phyloP scores from a whole-genome alignment of 1,284 basidiomycete genomes.

The Trichosporon sp. region DNA sequence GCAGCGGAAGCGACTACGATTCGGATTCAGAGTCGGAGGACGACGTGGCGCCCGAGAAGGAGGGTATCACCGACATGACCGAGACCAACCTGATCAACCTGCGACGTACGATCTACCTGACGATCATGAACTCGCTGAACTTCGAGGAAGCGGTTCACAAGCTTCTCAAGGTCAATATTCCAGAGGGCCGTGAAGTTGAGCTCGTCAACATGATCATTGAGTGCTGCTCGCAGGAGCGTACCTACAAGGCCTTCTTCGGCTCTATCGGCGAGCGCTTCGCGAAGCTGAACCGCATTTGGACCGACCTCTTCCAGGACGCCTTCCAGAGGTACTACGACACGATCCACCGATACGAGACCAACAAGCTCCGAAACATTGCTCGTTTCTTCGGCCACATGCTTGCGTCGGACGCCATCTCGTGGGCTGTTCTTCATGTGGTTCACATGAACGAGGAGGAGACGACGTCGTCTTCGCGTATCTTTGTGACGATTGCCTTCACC shows the following conservation, averaged over 20 bases:
- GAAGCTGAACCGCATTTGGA: conserved; percentile 93
- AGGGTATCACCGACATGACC: conserved; percentile 91
- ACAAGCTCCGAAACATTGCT: conserved; percentile 93
- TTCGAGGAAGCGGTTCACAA: conserved; percentile 99
- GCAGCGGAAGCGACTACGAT: conserved; percentile 70
- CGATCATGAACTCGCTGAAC: conserved; percentile 97
- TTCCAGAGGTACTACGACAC: conserved; percentile 92
- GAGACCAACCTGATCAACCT: conserved; percentile 96
- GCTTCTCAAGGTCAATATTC: conserved; percentile 86
- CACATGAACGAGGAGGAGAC: conserved; percentile 98
- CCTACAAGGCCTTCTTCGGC: conserved; percentile 94
- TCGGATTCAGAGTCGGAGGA: conserved; percentile 66
- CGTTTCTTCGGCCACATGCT: conserved; percentile 92
- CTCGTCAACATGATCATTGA: conserved; percentile 98
- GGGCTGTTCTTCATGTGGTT: conserved; percentile 80
- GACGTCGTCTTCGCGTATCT: conserved; percentile 93
- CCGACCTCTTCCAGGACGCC: conserved; percentile 81
- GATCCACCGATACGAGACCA: conserved; percentile 98
- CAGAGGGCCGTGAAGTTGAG: conserved; percentile 94
- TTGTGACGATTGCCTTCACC: conserved; percentile 92
- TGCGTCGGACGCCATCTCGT: conserved; percentile 83
- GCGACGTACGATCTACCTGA: conserved; percentile 90
- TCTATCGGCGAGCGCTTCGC: conserved; percentile 94
- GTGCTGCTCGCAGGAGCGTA: conserved; percentile 98
- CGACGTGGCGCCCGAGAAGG: conserved; percentile 69